Percentiles rank a stretch among this genome's conserved stretches.
Evolutionary conservation across 192 early-diverging fungal genomes (phyloP).

Genomic region (Podochytrium sp.): DNA sequence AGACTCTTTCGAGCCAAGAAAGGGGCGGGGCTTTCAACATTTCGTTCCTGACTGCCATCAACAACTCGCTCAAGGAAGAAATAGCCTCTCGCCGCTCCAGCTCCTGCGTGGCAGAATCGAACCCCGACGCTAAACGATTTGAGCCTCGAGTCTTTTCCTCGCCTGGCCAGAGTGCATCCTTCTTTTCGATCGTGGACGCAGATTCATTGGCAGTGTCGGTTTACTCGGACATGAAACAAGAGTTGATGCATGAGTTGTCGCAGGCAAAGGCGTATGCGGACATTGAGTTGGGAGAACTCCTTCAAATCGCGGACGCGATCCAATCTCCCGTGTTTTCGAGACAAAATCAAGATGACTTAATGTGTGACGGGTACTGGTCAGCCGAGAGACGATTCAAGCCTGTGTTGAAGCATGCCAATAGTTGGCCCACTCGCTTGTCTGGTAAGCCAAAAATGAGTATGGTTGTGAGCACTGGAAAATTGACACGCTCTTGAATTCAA

Average conservation of each 20-base stretch:
- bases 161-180: neutral
- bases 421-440: neutral
- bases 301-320: neutral
- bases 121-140: neutral
- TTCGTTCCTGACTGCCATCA: neutral
- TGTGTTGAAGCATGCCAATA: neutral
- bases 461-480: neutral
- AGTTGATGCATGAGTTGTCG: neutral
- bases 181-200: neutral
- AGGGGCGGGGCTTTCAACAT: neutral
- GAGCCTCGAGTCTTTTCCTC: neutral
- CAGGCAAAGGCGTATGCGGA: neutral
- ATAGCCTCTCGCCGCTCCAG: neutral
- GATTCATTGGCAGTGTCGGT: neutral
- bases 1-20: constrained; percentile 11
- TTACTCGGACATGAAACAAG: neutral
- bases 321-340: neutral
- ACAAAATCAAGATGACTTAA: neutral
- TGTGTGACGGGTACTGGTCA: neutral
- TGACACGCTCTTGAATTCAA: too few species aligned
- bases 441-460: neutral
- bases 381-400: too few species aligned
- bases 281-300: neutral
- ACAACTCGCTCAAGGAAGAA: neutral
- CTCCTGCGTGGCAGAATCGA: neutral